Evolutionary conservation across 148 eudicot species (phyloP).

Genomic region (Polygonum aviculare): DNA sequence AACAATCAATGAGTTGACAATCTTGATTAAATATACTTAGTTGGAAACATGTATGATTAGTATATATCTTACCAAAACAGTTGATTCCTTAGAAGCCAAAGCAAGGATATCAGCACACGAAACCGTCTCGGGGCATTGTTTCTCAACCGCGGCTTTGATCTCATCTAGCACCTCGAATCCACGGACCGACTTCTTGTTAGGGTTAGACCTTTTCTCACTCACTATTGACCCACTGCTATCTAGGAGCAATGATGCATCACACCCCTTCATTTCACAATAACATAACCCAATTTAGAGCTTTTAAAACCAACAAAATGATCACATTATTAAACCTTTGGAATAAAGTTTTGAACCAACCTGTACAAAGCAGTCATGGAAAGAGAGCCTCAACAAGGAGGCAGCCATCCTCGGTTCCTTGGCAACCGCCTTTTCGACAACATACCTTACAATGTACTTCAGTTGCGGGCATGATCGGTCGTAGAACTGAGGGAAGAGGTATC

Average conservation of each 20-base stretch:
- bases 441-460: slow-evolving; percentile 32
- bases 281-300: neutral
- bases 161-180: slow-evolving; percentile 33
- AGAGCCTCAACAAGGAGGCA: slow-evolving; percentile 47
- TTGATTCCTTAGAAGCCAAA: slow-evolving; percentile 25
- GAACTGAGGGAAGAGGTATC: slow-evolving; percentile 20
- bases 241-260: slow-evolving; percentile 37
- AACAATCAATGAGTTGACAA: neutral
- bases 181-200: slow-evolving; percentile 16
- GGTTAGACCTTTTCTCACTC: slow-evolving; percentile 19
- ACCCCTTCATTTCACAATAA: slow-evolving; percentile 23
- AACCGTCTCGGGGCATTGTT: slow-evolving; percentile 26
- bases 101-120: slow-evolving; percentile 34
- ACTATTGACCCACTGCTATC: slow-evolving; percentile 13
- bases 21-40: no score
- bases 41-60: neutral
- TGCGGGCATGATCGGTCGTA: slow-evolving; percentile 39
- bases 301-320: neutral
- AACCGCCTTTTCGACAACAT: slow-evolving; percentile 27
- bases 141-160: slow-evolving; percentile 22
- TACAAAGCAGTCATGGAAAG: slow-evolving; percentile 67
- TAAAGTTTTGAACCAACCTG: neutral
- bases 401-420: slow-evolving; percentile 16
- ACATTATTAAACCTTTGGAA: neutral
- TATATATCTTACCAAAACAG: slow-evolving; percentile 8